Percentiles rank a stretch among this genome's conserved stretches.
Evolutionary conservation across 1,139 yeast species (phyloP).

Genomic region (Candida sanyaensis): DNA sequence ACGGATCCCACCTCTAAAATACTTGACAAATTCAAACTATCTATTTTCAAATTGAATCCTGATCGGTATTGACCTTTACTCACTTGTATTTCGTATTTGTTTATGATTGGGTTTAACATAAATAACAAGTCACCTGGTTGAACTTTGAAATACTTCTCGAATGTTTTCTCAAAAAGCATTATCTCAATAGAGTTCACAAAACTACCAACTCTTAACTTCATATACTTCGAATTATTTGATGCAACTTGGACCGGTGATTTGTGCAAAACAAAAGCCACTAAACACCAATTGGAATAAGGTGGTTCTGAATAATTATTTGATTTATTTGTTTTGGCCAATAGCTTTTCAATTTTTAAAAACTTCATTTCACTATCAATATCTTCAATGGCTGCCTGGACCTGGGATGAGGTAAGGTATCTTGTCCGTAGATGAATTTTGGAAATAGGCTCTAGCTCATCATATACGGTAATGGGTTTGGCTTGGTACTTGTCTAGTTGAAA

Average conservation of each 20-base stretch:
- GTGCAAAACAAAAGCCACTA: constrained; percentile 63
- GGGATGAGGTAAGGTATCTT: constrained; percentile 45
- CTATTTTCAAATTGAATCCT: constrained; percentile 65
- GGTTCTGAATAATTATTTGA: constrained; percentile 70
- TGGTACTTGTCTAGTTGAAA: constrained; percentile 16
- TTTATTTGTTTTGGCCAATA: constrained; percentile 64
- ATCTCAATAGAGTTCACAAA: constrained; percentile 59
- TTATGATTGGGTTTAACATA: constrained; percentile 70
- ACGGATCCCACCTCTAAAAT: constrained; percentile 74
- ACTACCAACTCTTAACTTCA: constrained; percentile 68
- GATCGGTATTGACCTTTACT: constrained; percentile 8
- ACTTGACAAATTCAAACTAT: constrained; percentile 44
- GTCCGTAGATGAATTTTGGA: constrained; percentile 23
- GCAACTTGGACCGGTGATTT: constrained; percentile 56
- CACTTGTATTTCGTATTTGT: constrained; percentile 15
- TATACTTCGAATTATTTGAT: constrained; percentile 46
- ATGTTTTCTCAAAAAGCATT: constrained; percentile 67
- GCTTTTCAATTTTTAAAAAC: constrained; percentile 54
- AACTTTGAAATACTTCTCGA: constrained; percentile 70
- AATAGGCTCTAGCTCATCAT: constrained; percentile 21
- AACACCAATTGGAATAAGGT: constrained; percentile 70
- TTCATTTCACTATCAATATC: constrained; percentile 39
- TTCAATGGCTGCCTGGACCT: constrained; percentile 20
- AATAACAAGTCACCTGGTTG: constrained; percentile 74
- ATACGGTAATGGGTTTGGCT: constrained; percentile 14